Evolutionary conservation across 2,329 filamentous ascomycete genomes (phyloP), one percentile per base, ranked within the genome.

Genomic region (Colletotrichum zoysiae): DNA sequence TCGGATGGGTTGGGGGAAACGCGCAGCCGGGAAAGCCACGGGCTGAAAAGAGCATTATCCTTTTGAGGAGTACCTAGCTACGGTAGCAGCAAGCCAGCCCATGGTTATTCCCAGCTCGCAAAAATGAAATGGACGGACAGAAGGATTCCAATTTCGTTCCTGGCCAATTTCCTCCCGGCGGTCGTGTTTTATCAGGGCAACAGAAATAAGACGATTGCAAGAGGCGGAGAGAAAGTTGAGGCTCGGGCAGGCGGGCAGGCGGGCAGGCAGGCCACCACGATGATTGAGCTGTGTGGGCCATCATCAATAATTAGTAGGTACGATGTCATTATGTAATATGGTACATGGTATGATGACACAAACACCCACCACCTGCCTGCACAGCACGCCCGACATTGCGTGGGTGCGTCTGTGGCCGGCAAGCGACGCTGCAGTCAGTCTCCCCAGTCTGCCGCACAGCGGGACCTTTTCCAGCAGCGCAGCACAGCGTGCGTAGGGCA

Each of bases 141-240:
- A 65, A 64, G 59, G 69, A 71, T 23, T 58, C 42, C 7, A 38
- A 59, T 38, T n/a, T 20, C 1, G 42, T 50, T 55, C n/a, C 55
- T 65, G 59, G 65, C 53, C 46, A 64, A 46, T 59, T 46, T 38
- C 59, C 26, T 53, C 59, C 59, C 65, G 69, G 69, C 56, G 60
- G 65, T 59, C 69, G 69, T 71, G 65, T 69, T 71, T 71, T 69
- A 71, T 26, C 23, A 44, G 51, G 64, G 68, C 64, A 63, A 48
- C 59, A 71, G 65, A 71, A 51, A 23, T 58, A 40, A 20, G 63
- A 30, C 46, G 26, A 11, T 58, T 30, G 38, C 42, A 53, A 44
- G 16, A 16, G 35, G 16, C 6, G 48, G 48, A 12, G 53, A 46
- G 46, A 58, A 26, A 18, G 40, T 53, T 35, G 20, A 62, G 46